Evolutionary conservation across 2,329 filamentous ascomycete species (phyloP), one percentile per base, ranked within the genome.

Genomic region (Sarocladium kiliense): DNA sequence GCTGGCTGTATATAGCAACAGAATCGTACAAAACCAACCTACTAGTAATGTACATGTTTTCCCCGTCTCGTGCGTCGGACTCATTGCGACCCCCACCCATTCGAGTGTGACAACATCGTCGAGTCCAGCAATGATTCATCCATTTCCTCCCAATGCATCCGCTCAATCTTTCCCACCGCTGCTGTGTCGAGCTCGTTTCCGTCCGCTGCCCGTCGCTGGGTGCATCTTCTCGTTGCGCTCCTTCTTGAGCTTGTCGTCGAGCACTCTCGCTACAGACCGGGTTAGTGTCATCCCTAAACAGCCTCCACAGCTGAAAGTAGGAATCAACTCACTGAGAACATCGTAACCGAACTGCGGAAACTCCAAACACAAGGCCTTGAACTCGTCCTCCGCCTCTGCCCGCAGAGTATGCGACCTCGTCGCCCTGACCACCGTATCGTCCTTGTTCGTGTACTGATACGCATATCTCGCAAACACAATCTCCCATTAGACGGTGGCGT

Each of bases 271-370:
- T 85, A 25, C 37, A 10, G 25, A 51, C 3, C n/a, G n/a, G n/a
- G n/a, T n/a, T n/a, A n/a, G n/a, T n/a, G n/a, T n/a, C n/a, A n/a
- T n/a, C n/a, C n/a, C n/a, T n/a, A n/a, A n/a, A n/a, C n/a, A n/a
- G n/a, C n/a, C n/a, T n/a, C n/a, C n/a, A n/a, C n/a, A n/a, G n/a
- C n/a, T n/a, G n/a, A n/a, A n/a, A n/a, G n/a, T n/a, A n/a, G n/a
- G n/a, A 34, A 51, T 7, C 23, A 55, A 75, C 79, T 62, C 77
- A 90, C 84, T 91, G 58, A 97, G 82, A 55, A 97, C 89, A 70
- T 97, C 92, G 75, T 92, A 97, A 66, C 88, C 88, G 68, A 97
- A 97, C 67, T 95, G 88, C 18, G 92, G 92, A 68, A 86, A 91
- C 73, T 96, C 89, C 68, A 96, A 74, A 74, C 92, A 96, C 71